Conservation (phyloP, 148 eudicot genomes). For the Spergularia bocconei region DNA sequence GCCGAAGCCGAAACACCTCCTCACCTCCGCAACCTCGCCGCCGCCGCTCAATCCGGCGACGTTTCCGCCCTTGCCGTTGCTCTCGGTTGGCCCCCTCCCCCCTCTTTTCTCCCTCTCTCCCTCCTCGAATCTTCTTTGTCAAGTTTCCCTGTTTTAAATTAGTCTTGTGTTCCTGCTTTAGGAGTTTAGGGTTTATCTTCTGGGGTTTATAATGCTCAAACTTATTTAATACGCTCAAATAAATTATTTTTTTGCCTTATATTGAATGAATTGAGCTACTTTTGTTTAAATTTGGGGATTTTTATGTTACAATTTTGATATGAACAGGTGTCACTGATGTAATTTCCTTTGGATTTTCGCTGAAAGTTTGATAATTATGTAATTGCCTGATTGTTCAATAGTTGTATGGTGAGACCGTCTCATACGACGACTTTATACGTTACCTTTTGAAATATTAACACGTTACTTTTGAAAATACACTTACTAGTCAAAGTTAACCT, state of each 20-base stretch:
- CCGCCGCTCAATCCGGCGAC: conserved; percentile 59
- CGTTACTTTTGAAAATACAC: too few relatives aligned
- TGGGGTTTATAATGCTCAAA: conserved; percentile 7
- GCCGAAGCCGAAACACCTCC: conserved; percentile 51
- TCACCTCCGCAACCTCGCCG: conserved; percentile 59
- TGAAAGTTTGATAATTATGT: too few relatives aligned
- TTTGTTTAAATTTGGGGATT: background rate
- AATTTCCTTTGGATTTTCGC: too few relatives aligned
- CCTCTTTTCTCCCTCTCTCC: background rate
- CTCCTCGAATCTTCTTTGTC: too few relatives aligned
- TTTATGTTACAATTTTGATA: background rate
- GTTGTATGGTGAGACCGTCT: too few relatives aligned
- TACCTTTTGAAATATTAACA: too few relatives aligned
- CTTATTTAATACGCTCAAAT: too few relatives aligned
- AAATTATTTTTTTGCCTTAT: too few relatives aligned
- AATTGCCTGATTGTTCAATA: too few relatives aligned
- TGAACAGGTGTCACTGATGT: too few relatives aligned
- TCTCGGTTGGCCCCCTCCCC: conserved; percentile 37
- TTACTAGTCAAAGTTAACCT: too few relatives aligned
- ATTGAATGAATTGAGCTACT: background rate
- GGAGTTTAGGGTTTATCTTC: background rate
- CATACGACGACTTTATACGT: too few relatives aligned
- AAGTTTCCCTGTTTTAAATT: background rate
- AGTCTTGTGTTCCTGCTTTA: background rate
- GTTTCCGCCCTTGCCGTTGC: conserved; percentile 59